These are phyloP conservation scores for Solioccasus polychromus DNA, from an alignment of 768 basidiomycete genomes.

Conservation along the genomic window DNA sequence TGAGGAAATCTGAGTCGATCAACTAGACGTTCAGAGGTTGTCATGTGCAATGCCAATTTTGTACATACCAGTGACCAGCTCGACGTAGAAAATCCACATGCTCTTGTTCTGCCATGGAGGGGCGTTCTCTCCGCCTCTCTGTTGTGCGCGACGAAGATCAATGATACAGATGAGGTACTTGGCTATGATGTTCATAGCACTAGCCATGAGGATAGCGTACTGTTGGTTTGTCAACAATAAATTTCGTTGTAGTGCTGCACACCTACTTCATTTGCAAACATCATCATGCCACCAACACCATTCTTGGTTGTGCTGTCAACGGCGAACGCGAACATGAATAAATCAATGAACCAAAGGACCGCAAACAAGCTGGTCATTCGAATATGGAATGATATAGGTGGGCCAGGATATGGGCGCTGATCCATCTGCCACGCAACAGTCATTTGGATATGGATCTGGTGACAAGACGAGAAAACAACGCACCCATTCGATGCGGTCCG, in stretches of 20 bases:
- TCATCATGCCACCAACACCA: constrained; percentile 87
- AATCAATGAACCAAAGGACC: constrained; percentile 72
- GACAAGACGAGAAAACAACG: constrained; percentile 21
- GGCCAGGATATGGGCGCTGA: constrained; percentile 86
- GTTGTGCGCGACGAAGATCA: constrained; percentile 77
- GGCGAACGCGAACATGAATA: constrained; percentile 75
- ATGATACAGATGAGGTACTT: constrained; percentile 82
- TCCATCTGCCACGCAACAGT: constrained; percentile 77
- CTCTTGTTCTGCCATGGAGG: constrained; percentile 98
- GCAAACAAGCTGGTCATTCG: constrained; percentile 74
- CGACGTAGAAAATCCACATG: constrained; percentile 95
- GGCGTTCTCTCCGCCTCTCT: constrained; percentile 77
- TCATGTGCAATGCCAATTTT: background rate
- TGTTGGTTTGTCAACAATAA: constrained; percentile 32
- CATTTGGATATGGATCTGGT: background rate
- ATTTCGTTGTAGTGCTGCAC: background rate
- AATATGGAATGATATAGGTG: constrained; percentile 79
- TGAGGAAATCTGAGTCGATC: constrained; percentile 75
- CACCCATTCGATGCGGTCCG: constrained; percentile 96
- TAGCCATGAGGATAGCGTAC: constrained; percentile 89
- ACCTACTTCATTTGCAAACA: constrained; percentile 91
- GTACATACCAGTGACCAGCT: constrained; percentile 77
- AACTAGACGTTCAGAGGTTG: constrained; percentile 6
- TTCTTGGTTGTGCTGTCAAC: constrained; percentile 75
- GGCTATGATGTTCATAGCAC: constrained; percentile 68